Evolutionary conservation across 2,329 filamentous ascomycete species (phyloP).

Genomic region (Neospermospora avenae): DNA sequence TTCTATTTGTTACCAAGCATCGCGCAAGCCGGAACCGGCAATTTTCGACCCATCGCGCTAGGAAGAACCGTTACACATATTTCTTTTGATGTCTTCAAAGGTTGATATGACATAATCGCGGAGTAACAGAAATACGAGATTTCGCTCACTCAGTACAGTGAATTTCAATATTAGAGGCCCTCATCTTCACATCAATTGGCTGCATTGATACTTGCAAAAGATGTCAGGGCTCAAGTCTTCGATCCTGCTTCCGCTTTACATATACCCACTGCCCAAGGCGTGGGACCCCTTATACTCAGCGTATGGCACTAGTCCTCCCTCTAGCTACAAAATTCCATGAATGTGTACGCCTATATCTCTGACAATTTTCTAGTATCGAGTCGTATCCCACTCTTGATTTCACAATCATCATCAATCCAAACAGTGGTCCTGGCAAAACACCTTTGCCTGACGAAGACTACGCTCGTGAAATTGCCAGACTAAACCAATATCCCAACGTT

Average conservation of each 20-base stretch:
- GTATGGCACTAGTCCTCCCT: constrained; percentile 7
- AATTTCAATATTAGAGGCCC: neutral
- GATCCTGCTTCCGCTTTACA: constrained; percentile 27
- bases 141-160: neutral
- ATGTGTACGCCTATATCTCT: neutral
- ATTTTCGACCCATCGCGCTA: too few relatives aligned
- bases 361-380: constrained; percentile 1
- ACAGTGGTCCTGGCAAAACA: constrained; percentile 7
- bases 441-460: constrained; percentile 10
- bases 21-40: too few relatives aligned
- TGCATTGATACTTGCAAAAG: neutral
- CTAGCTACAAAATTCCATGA: neutral
- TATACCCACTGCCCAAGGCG: constrained; percentile 22
- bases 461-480: constrained; percentile 3
- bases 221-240: constrained; percentile 7
- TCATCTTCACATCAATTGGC: neutral
- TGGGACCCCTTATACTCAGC: constrained; percentile 21
- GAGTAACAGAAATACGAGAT: too few relatives aligned
- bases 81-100: too few relatives aligned
- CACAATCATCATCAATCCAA: constrained; percentile 14
- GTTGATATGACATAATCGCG: too few relatives aligned
- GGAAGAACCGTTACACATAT: too few relatives aligned
- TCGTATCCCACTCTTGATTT: constrained; percentile 6
- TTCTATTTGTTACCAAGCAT: too few relatives aligned
- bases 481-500: constrained; percentile 7